These are phyloP conservation scores for Exophiala spinifera DNA, from an alignment of 2,329 filamentous ascomycete genomes.

Conservation along the genomic window DNA sequence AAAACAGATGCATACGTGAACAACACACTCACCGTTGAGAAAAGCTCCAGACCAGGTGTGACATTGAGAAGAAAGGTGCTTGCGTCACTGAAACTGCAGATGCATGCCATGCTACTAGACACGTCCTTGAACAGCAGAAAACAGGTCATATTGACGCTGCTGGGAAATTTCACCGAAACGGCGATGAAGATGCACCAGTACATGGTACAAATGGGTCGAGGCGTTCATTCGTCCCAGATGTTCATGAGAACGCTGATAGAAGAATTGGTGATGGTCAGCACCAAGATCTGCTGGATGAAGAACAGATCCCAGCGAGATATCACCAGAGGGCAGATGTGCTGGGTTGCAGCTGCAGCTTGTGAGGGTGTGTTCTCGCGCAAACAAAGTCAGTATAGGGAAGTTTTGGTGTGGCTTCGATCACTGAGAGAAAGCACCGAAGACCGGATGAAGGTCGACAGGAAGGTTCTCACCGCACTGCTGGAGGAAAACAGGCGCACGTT, in stretches of 20 bases:
- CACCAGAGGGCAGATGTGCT: conserved; percentile 57
- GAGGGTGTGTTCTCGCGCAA: conserved; percentile 62
- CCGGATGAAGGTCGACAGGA: conserved; percentile 19
- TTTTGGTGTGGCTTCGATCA: conserved; percentile 66
- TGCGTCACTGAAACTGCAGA: conserved; percentile 74
- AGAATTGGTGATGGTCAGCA: conserved; percentile 64
- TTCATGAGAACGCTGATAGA: conserved; percentile 66
- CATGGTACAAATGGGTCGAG: conserved; percentile 55
- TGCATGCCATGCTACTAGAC: conserved; percentile 80
- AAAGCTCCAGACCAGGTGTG: conserved; percentile 66
- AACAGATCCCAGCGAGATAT: conserved; percentile 56
- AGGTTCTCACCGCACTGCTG: conserved; percentile 12
- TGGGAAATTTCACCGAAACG: conserved; percentile 70
- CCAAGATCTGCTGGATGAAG: conserved; percentile 48
- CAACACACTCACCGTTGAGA: conserved; percentile 76
- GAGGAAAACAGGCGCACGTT: conserved; percentile 16
- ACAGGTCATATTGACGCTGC: conserved; percentile 71
- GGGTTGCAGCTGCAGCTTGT: conserved; percentile 70
- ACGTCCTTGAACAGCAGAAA: conserved; percentile 68
- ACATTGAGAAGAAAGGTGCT: conserved; percentile 78
- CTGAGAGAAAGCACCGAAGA: conserved; percentile 33
- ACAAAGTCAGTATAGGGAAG: conserved; percentile 64
- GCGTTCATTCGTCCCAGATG: conserved; percentile 54
- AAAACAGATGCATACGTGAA: conserved; percentile 57
- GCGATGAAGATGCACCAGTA: conserved; percentile 70